Conservation (phyloP, 164 flowering plant genomes). For the Nelumbo lutea region DNA sequence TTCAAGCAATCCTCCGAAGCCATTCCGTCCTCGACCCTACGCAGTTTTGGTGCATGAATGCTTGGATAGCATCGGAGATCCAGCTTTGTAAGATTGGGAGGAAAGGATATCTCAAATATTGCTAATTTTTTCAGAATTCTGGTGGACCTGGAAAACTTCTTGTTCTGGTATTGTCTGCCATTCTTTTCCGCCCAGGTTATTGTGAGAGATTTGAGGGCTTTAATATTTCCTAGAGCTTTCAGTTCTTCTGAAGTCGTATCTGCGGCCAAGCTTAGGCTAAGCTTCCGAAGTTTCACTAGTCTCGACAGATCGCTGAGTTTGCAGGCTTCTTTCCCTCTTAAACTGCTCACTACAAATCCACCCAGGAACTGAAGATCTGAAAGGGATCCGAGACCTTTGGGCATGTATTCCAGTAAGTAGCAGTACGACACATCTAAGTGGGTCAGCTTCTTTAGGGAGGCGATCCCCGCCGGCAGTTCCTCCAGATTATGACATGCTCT, state of each 20-base stretch:
- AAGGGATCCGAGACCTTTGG: conserved; percentile 7
- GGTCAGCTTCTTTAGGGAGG: conserved; percentile 11
- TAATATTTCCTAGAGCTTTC: neutral
- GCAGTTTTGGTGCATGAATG: neutral
- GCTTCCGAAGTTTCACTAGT: neutral
- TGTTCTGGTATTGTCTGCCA: too few relatives aligned
- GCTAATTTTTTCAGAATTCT: too few relatives aligned
- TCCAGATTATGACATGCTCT: conserved; percentile 21
- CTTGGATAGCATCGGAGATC: neutral
- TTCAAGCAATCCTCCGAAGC: neutral
- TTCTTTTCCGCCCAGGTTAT: neutral
- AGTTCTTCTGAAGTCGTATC: neutral
- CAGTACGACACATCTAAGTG: conserved; percentile 23
- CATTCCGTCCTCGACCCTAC: neutral
- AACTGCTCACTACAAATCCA: conserved; percentile 17
- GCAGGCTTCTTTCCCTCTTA: neutral
- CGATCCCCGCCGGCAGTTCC: conserved; percentile 10
- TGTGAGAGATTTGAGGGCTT: neutral
- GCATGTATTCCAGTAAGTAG: conserved; percentile 18
- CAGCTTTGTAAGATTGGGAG: neutral
- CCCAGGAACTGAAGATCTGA: conserved; percentile 14
- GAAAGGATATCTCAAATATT: neutral
- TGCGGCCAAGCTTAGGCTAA: neutral
- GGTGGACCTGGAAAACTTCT: too few relatives aligned
- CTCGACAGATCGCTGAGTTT: neutral